Base-by-base conservation (phyloP, 108 stramenopile genomes). In the Cyclotella baltica region DNA sequence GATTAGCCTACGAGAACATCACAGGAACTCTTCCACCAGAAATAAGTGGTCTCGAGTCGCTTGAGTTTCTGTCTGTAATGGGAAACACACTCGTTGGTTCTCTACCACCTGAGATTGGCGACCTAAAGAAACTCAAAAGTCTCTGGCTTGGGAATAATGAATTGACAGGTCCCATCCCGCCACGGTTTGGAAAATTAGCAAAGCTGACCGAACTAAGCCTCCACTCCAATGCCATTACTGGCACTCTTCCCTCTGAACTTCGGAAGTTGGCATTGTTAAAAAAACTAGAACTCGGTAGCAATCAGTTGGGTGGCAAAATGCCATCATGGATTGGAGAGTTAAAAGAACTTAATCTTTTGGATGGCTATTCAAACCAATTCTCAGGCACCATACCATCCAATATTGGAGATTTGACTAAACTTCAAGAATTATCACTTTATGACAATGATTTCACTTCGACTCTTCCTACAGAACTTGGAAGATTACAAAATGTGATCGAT, bases 231-330 rank as follows among this genome's bases (percentile, higher is more conserved):
- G 20, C 23, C 6, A 27, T 81, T 20, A 29, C 58, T 15, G 81
- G 81, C 2, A 23, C 43, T n/a, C 47, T 82, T 69, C 73, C 73
- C 0, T 33, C 58, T 25, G 70, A 78, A 50, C 69, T 87, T 20
- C 84, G 87, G 28, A 67, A 79, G 19, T 36, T 77, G 30, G 27
- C 62, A 8, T n/a, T 9, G 27, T 25, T 46, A 23, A 76, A 58
- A 48, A 67, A 11, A 40, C 69, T 69, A 48, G 15, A 72, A 57
- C 29, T 82, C 0, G 43, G 20, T 16, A 27, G 28, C 16, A 82
- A 77, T 53, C 55, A 52, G 30, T 27, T 91, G 19, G 74, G 53
- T 36, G 88, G 85, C 37, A 84, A 83, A 9, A 72, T 91, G 9
- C 87, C 90, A 47, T 25, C 65, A 3, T 20, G 20, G 9, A 18